These are phyloP conservation scores for Hirsutella thompsonii DNA, from an alignment of 2,329 filamentous ascomycete species.

Conservation along the genomic window DNA sequence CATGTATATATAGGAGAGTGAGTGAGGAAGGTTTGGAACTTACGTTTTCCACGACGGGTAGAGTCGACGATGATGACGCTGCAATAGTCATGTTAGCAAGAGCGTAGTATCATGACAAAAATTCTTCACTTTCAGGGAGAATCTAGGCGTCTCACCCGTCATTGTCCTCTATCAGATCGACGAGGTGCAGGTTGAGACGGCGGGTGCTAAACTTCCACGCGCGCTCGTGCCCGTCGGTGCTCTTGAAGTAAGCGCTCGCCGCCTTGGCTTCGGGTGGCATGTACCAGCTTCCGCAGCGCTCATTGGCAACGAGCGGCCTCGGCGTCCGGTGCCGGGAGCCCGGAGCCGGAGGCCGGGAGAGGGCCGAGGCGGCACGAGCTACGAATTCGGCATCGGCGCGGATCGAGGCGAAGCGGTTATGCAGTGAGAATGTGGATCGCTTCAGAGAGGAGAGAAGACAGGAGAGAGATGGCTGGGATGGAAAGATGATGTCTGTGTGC, in stretches of 20 bases:
- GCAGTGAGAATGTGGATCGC: conserved; percentile 61
- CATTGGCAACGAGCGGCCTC: conserved; percentile 82
- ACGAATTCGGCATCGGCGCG: conserved; percentile 66
- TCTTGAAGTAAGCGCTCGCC: conserved; percentile 89
- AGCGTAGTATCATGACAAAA: too few relatives aligned
- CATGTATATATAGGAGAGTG: too few relatives aligned
- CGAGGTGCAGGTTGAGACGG: conserved; percentile 70
- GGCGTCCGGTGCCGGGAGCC: too few relatives aligned
- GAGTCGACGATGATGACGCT: conserved; percentile 83
- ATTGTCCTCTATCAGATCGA: conserved; percentile 51
- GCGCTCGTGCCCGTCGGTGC: conserved; percentile 84
- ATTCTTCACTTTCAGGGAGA: not conserved
- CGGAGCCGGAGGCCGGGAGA: too few relatives aligned
- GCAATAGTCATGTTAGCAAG: not conserved
- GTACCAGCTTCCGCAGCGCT: conserved; percentile 95
- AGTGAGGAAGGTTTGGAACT: conserved; percentile 11
- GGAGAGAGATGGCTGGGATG: conserved; percentile 51
- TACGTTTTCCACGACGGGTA: conserved; percentile 77
- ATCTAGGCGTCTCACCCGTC: conserved; percentile 43
- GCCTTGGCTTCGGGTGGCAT: conserved; percentile 51
- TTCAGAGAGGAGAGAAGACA: conserved; percentile 60
- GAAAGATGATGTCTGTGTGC: conserved; percentile 33
- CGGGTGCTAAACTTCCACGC: conserved; percentile 85
- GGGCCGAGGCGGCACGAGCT: conserved; percentile 39
- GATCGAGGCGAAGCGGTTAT: conserved; percentile 75